Conservation (phyloP, 768 basidiomycete species). For the Stropharia rugosoannulata region DNA sequence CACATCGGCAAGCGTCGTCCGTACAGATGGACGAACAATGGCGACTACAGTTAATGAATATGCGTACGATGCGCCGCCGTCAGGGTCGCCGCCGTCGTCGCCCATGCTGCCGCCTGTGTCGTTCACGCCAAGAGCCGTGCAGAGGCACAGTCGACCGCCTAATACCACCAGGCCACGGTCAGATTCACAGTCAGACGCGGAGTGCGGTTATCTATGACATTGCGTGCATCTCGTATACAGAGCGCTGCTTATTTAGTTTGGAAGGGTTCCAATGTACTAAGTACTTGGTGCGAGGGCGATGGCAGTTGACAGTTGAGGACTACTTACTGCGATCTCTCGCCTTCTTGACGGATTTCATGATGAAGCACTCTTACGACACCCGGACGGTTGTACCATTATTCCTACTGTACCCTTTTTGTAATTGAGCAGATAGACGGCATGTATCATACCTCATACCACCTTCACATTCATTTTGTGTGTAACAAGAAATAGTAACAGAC, state of each 20-base stretch:
- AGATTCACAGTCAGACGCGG: constrained; percentile 11
- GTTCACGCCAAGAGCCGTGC: constrained; percentile 13
- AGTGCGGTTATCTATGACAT: constrained; percentile 16
- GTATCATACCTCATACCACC: constrained; percentile 12
- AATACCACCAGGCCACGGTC: constrained; percentile 4
- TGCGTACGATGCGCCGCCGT: constrained; percentile 17
- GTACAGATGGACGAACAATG: constrained; percentile 18
- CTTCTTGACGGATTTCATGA: background rate
- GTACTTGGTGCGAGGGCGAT: no score
- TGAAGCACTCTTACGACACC: background rate
- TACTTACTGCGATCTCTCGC: no score
- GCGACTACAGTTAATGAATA: constrained; percentile 17
- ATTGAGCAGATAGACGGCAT: constrained; percentile 10
- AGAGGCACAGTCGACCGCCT: constrained; percentile 10
- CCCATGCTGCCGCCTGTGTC: constrained; percentile 14
- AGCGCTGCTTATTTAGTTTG: background rate
- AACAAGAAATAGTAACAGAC: background rate
- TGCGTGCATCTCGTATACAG: background rate
- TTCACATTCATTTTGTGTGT: constrained; percentile 1
- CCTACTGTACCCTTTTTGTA: constrained; percentile 11
- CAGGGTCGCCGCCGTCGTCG: constrained; percentile 14
- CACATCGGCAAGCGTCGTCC: constrained; percentile 20
- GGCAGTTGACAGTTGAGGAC: no score
- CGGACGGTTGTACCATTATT: constrained; percentile 18
- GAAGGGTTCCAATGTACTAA: background rate